Evolutionary conservation across 2,329 filamentous ascomycete genomes (phyloP), one percentile per base, ranked within the genome.

Genomic region (Colletotrichum sidae): DNA sequence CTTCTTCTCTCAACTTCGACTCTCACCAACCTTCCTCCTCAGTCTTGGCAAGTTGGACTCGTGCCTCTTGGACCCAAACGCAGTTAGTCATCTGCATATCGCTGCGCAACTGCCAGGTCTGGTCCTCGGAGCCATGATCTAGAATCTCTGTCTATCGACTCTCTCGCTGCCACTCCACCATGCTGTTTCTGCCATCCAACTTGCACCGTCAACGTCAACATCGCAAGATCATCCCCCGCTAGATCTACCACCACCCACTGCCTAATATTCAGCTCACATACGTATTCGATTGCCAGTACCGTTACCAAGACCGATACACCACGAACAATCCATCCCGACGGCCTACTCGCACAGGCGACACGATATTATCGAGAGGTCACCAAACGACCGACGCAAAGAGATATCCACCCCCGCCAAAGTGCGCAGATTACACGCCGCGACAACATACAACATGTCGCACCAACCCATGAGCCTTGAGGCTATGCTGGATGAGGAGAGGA

Each of bases 401-500:
- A 25, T 44, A 11, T 38, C 17, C 38, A 59, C 37, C 12, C 37
- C 13, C 42, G n/a, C 37, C 13, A 46, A 51, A 45, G 42, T 56
- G 12, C 37, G 35, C 52, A 47, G 46, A 56, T 25, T 2, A 12
- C 35, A 9, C 4, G 25, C 8, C 9, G 8, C 38, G 41, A 46
- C 46, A 10, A 13, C 37, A 8, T 53, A 25, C 73, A 71, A 35
- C 63, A 79, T 78, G 77, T 69, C 75, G 52, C 72, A 68, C 54
- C 77, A 79, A 55, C 80, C 81, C 17, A 93, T 93, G 90, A 93
- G 91, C 73, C 87, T 94, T 73, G 92, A 93, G 79, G 87, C 90
- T 53, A 87, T 90, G 69, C 83, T 94, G 68, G 92, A 94, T 74
- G 90, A 93, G 81, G 92, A 95, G 82, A 86, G 91, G 67, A 83